Percentiles rank a stretch among this genome's conserved stretches.
These are phyloP conservation scores for Serendipita vermifera DNA, from an alignment of 768 basidiomycete genomes.

Conservation along the genomic window DNA sequence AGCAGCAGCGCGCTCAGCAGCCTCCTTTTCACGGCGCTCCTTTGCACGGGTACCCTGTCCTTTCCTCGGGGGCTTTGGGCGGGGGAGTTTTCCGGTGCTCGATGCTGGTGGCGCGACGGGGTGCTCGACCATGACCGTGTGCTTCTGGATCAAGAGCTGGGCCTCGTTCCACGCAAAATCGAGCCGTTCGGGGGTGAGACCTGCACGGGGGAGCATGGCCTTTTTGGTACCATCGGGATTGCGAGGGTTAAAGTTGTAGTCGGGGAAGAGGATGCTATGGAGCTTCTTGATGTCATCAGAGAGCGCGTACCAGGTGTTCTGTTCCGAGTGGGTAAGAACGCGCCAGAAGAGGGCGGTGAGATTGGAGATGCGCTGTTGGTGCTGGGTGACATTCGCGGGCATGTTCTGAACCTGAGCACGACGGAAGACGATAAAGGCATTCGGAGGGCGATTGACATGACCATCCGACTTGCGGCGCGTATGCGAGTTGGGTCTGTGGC, in stretches of 20 bases:
- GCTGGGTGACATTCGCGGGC: slow-evolving; percentile 4
- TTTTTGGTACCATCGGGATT: not conserved
- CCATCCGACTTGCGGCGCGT: slow-evolving; percentile 2
- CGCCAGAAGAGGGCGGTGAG: not conserved
- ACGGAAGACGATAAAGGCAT: not conserved
- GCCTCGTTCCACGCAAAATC: slow-evolving; percentile 3
- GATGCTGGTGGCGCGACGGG: not conserved
- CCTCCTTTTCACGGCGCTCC: slow-evolving; percentile 1
- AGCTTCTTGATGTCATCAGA: not conserved
- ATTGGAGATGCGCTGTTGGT: slow-evolving; percentile 3
- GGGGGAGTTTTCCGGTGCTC: not conserved
- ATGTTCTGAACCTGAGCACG: slow-evolving; percentile 3
- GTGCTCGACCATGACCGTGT: not conserved
- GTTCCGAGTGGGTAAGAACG: not conserved
- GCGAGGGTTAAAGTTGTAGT: slow-evolving; percentile 2
- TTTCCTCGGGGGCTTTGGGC: not conserved
- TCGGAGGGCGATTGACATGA: not conserved
- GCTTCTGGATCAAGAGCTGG: not conserved
- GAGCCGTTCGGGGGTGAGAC: not conserved
- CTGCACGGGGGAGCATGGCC: not conserved
- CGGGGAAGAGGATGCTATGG: not conserved
- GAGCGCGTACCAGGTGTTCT: not conserved
- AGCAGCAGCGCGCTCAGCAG: not conserved
- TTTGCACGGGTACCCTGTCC: slow-evolving; percentile 5
- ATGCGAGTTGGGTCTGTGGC: not conserved